A percentile compares a stretch with the other conserved stretches of the same genome.
Conservation (phyloP, 805 yeast genomes). For the Cyberlindnera suaveolens region DNA sequence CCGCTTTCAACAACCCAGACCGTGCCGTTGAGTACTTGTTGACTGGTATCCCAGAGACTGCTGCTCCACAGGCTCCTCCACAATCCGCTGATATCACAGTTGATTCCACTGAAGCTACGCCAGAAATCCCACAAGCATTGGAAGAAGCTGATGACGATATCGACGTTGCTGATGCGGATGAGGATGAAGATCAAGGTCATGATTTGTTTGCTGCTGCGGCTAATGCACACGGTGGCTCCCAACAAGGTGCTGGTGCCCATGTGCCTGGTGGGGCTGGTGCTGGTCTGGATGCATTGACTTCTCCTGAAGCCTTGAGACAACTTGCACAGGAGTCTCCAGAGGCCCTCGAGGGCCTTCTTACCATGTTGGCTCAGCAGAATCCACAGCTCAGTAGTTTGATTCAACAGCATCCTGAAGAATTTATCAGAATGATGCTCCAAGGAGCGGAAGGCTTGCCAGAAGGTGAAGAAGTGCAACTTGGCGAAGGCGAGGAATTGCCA, state of each 20-base stretch:
- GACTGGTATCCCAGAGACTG: slow-evolving; percentile 78
- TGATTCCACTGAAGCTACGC: not conserved
- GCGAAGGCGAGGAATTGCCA: slow-evolving; percentile 41
- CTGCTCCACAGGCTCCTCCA: slow-evolving; percentile 26
- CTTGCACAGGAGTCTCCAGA: slow-evolving; percentile 84
- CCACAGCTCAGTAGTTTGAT: slow-evolving; percentile 82
- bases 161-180: slow-evolving; percentile 27
- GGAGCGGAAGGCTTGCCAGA: slow-evolving; percentile 26
- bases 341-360: slow-evolving; percentile 75
- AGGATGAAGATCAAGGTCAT: slow-evolving; percentile 13
- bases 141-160: slow-evolving; percentile 14
- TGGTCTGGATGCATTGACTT: slow-evolving; percentile 33
- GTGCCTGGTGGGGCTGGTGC: slow-evolving; percentile 35
- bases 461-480: slow-evolving; percentile 25
- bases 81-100: not conserved
- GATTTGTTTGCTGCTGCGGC: slow-evolving; percentile 27
- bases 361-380: slow-evolving; percentile 71
- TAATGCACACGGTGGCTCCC: slow-evolving; percentile 15
- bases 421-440: slow-evolving; percentile 64
- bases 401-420: slow-evolving; percentile 84
- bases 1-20: slow-evolving; percentile 96
- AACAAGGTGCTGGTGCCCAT: slow-evolving; percentile 2
- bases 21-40: slow-evolving; percentile 94
- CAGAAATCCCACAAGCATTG: not conserved
- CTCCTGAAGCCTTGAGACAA: slow-evolving; percentile 54